Base-by-base conservation (phyloP, 495 filamentous ascomycete genomes). In the Chaetomium fimeti region DNA sequence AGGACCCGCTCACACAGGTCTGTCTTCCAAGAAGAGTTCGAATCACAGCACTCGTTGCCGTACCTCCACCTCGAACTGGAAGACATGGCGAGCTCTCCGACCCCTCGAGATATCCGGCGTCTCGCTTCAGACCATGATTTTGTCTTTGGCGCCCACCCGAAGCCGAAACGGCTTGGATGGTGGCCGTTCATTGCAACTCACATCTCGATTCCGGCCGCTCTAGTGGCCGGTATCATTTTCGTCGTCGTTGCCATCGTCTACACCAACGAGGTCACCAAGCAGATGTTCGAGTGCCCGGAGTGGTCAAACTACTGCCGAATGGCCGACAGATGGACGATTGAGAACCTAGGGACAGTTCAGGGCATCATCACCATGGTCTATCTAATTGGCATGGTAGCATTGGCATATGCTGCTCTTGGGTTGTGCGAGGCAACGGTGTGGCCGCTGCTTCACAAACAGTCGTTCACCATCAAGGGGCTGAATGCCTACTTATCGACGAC, bases 61-160 rank as follows among this genome's bases (percentile, higher is more conserved):
- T 40, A 36, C 29, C 32, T 32, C 24, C 38, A 60, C 48, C 28
- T 60, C 56, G 61, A 55, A 13, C 49, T 58, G 16, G 55, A 20
- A 57, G 58, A 51, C 60, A 70, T 69, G 70, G 29, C 48, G 16
- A 56, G 43, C 20, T 67, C 65, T 2, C 68, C 68, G 0, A 75
- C 72, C 2, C 69, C 71, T 1, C 38, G 71, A 43, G 69, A 71
- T 48, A 32, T 75, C 22, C 60, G 68, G 7, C 69, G 71, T 6
- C 64, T 73, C 40, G 72, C 72, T 5, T 71, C 72, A 0, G 69
- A 73, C 36, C 72, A 75, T 48, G 65, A 71, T 27, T 75, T 71
- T 40, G 69, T 75, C 29, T 57, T 68, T 2, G 66, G 63, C 12
- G 71, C 69, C 7, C 49, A 54, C 5, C 66, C 69, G 1, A 13